A percentile compares a stretch with the other conserved stretches of the same genome.
Conservation (phyloP, 179 eudicot species). For the Heliamphora pulchella region DNA sequence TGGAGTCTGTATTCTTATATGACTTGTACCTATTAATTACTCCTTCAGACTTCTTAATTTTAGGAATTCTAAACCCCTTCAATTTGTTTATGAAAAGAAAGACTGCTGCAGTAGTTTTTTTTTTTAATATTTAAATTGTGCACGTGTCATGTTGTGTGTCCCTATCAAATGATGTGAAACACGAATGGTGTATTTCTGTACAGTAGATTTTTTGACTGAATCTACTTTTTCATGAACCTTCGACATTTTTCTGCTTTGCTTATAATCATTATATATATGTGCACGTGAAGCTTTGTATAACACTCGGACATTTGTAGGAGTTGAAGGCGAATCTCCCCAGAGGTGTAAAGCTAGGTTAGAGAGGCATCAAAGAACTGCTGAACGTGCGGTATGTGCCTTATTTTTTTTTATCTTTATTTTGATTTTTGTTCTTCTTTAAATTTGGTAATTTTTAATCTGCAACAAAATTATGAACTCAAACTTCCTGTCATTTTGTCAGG, state of each 20-base stretch:
- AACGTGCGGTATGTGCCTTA: constrained; percentile 64
- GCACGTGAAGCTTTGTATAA: constrained; percentile 6
- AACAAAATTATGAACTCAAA: constrained; percentile 6
- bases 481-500: constrained; percentile 37
- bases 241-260: neutral
- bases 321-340: constrained; percentile 63
- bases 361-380: constrained; percentile 79
- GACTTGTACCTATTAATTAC: neutral
- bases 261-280: neutral
- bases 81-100: neutral
- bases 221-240: constrained; percentile 8
- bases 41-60: neutral
- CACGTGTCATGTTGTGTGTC: neutral
- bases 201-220: neutral
- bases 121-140: neutral
- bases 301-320: constrained; percentile 32
- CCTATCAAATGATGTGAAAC: neutral
- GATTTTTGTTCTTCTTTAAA: neutral
- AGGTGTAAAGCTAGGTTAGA: constrained; percentile 86
- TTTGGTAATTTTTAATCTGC: neutral
- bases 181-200: neutral
- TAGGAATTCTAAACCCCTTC: neutral
- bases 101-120: neutral
- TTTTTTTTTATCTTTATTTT: constrained; percentile 4
- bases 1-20: neutral